Evolutionary conservation across 352 stramenopile species (phyloP), one percentile per base, ranked within the genome.

Genomic region (Globisporangium iwayamae): DNA sequence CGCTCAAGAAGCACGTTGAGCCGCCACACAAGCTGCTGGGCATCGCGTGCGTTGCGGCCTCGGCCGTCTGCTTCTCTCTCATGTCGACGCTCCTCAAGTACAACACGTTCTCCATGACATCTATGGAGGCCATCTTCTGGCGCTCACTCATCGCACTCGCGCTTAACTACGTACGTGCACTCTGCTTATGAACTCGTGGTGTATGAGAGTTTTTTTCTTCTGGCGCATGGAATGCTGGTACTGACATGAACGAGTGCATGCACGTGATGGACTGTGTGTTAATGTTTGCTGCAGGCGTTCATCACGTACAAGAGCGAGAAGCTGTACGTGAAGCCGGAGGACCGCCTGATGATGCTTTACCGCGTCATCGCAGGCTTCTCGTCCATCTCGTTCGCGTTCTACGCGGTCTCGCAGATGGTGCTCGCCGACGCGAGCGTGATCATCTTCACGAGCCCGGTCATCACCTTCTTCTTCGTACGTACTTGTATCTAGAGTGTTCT

Each of bases 91-190:
- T 91, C 56, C 54, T 91, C 73, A 94, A 94, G 78, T 90, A 80
- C 64, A 79, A 79, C 48, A 87, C 81, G 22, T 87, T 76, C 74
- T 80, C 67, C 43, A 88, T 94, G 79, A 84, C 83, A 11, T 87
- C 85, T n/a, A 83, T 92, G 54, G 85, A 94, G 60, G 78, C 75
- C 56, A 83, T 94, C 68, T 89, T 94, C 72, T 94, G 85, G 85
- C 85, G 85, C 55, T 88, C 81, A 6, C 34, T 76, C 36, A 73
- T 89, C 25, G 76, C 76, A n/a, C 73, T 87, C 39, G 1, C 60
- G 2, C 72, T 89, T 62, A 93, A 91, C 67, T 85, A 83, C 53
- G 84, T 93, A 69, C 51, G 79, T 70, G 55, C 36, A n/a, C n/a
- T 51, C 9, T 28, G 9, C 3, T 32, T 38, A n/a, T 55, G n/a